Conservation (phyloP, 2,329 filamentous ascomycete genomes). For the Arthroderma sp. region DNA sequence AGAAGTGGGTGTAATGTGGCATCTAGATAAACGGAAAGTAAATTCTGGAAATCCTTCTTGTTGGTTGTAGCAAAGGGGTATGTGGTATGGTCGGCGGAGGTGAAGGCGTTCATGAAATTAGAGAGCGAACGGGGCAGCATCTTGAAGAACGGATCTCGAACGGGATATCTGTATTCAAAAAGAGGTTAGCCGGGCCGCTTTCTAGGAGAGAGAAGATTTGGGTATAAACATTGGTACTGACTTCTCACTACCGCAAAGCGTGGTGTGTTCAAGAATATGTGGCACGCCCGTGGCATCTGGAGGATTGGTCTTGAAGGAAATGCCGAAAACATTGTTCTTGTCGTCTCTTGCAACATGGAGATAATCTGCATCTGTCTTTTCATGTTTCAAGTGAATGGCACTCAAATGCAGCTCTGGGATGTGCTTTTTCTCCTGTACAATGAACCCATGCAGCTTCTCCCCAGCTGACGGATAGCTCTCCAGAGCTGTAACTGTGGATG, state of each 20-base stretch:
- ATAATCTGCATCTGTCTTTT: conserved; percentile 92
- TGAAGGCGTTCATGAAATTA: conserved; percentile 99
- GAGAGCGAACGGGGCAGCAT: conserved; percentile 97
- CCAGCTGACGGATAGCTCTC: conserved; percentile 65
- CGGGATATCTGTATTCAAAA: conserved; percentile 58
- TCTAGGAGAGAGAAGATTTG: not conserved
- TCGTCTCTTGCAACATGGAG: conserved; percentile 90
- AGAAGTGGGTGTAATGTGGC: conserved; percentile 82
- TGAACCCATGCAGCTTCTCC: conserved; percentile 86
- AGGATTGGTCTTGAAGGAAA: conserved; percentile 98
- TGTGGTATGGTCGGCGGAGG: conserved; percentile 87
- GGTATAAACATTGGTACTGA: conserved; percentile 34
- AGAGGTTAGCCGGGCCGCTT: not conserved
- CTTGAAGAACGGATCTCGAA: conserved; percentile 98
- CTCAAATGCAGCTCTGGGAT: conserved; percentile 90
- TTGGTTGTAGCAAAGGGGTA: conserved; percentile 98
- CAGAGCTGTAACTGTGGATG: conserved; percentile 60
- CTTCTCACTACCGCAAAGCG: conserved; percentile 89
- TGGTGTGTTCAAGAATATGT: conserved; percentile 96
- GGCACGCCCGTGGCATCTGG: conserved; percentile 92
- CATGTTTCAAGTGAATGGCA: conserved; percentile 78
- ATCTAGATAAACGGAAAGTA: conserved; percentile 93
- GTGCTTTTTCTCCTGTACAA: conserved; percentile 74
- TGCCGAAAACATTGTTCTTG: conserved; percentile 98
- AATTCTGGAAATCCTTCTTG: conserved; percentile 83